Conservation (phyloP, 345 rosid species). For the Carallia brachiata region DNA sequence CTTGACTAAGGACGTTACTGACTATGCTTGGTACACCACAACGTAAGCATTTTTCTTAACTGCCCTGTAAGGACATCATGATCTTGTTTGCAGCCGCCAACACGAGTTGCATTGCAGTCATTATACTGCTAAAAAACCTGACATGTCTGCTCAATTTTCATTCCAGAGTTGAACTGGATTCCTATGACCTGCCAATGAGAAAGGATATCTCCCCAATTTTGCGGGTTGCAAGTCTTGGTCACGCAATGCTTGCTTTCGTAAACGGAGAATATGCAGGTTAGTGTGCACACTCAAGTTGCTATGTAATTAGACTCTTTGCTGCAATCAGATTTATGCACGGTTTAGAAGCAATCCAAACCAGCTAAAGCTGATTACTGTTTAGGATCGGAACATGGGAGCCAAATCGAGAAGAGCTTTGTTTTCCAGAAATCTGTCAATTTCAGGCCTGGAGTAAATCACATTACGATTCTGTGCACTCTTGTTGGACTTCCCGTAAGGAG, state of each 20-base stretch:
- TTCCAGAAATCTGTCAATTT: constrained; percentile 47
- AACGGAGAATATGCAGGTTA: constrained; percentile 76
- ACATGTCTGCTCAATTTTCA: background rate
- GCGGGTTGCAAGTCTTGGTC: constrained; percentile 81
- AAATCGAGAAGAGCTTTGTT: constrained; percentile 79
- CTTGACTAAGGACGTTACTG: constrained; percentile 62
- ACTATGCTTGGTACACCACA: constrained; percentile 78
- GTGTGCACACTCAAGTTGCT: background rate
- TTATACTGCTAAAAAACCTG: background rate
- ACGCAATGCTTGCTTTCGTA: constrained; percentile 63
- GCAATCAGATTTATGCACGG: too few relatives aligned
- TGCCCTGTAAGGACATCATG: background rate
- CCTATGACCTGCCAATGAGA: constrained; percentile 45
- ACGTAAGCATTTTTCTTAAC: constrained; percentile 33
- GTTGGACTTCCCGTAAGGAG: constrained; percentile 72
- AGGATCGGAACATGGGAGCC: constrained; percentile 87
- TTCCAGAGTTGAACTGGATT: constrained; percentile 50
- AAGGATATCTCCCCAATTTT: constrained; percentile 43
- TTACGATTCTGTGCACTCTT: constrained; percentile 49
- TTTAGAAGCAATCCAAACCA: too few relatives aligned
- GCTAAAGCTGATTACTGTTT: background rate
- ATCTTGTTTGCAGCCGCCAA: background rate
- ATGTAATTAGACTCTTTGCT: too few relatives aligned
- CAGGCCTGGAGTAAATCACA: constrained; percentile 50
- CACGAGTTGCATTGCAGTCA: background rate